Evolutionary conservation across 2,329 filamentous ascomycete genomes (phyloP).

Genomic region (Xylariaceae sp.): DNA sequence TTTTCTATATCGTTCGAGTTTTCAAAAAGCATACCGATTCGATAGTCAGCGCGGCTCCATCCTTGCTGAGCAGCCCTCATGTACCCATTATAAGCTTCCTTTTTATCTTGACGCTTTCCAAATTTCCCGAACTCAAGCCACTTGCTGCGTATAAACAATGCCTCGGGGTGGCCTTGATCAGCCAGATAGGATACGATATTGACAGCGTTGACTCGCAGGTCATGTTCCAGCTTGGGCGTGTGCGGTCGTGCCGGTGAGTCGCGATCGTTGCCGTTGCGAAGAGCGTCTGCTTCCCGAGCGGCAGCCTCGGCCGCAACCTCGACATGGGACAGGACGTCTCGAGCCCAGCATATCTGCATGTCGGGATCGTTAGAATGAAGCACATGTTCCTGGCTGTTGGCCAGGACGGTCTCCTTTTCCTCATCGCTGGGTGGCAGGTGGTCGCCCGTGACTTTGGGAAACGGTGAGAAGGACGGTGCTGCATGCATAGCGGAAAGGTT

Average conservation of each 20-base stretch:
- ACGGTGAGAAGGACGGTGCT: constrained; percentile 81
- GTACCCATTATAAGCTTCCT: constrained; percentile 88
- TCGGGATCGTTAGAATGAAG: constrained; percentile 91
- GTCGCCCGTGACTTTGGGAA: constrained; percentile 79
- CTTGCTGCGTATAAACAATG: constrained; percentile 90
- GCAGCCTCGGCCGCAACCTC: constrained; percentile 78
- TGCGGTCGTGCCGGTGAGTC: constrained; percentile 55
- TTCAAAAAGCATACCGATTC: constrained; percentile 98
- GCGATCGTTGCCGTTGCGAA: constrained; percentile 30
- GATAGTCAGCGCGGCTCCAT: constrained; percentile 86
- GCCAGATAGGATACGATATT: constrained; percentile 89
- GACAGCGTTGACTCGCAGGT: constrained; percentile 80
- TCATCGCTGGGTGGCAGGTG: constrained; percentile 93
- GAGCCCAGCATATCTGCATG: constrained; percentile 95
- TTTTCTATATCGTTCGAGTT: constrained; percentile 89
- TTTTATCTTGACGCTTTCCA: constrained; percentile 83
- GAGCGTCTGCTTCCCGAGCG: constrained; percentile 53
- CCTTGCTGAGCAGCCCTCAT: constrained; percentile 79
- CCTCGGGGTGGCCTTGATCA: constrained; percentile 87
- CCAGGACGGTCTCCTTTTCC: constrained; percentile 85
- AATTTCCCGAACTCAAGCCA: constrained; percentile 99
- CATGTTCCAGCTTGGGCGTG: constrained; percentile 85
- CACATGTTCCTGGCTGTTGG: constrained; percentile 77
- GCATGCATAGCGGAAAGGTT: constrained; percentile 43
- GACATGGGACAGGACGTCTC: constrained; percentile 84